Evolutionary conservation across 306 rosid species (phyloP).

Genomic region (Urtica urens): DNA sequence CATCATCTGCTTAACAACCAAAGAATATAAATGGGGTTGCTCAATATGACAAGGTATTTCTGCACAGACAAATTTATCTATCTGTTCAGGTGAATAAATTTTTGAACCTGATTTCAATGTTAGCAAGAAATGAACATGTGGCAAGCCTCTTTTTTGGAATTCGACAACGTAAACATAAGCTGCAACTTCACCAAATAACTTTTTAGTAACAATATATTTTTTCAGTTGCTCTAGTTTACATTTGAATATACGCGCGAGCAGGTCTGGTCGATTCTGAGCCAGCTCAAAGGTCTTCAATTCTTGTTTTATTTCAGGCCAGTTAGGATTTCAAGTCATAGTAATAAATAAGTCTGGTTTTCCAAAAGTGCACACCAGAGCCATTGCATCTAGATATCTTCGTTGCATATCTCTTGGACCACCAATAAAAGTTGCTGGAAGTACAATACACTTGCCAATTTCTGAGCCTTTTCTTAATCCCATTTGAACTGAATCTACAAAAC

Average conservation of each 20-base stretch:
- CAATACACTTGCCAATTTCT: neutral
- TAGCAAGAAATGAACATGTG: constrained; percentile 2
- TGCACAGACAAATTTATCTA: neutral
- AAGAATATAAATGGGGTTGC: neutral
- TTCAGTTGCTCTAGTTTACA: neutral
- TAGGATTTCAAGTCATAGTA: neutral
- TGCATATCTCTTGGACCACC: neutral
- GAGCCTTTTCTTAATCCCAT: neutral
- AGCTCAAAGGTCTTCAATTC: neutral
- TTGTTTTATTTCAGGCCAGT: neutral
- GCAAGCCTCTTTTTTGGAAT: neutral
- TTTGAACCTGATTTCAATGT: neutral
- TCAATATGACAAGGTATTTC: neutral
- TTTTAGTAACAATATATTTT: neutral
- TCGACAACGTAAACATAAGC: constrained; percentile 2
- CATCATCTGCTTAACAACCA: neutral
- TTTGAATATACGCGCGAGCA: neutral
- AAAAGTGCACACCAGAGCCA: neutral
- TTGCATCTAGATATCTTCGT: neutral
- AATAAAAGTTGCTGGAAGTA: neutral
- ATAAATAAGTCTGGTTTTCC: neutral
- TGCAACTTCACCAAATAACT: neutral
- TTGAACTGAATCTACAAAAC: neutral
- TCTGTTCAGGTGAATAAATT: neutral
- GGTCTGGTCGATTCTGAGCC: neutral